These are phyloP conservation scores for Mycosphaerella sp. DNA, from an alignment of 2,329 filamentous ascomycete genomes.

Conservation along the genomic window DNA sequence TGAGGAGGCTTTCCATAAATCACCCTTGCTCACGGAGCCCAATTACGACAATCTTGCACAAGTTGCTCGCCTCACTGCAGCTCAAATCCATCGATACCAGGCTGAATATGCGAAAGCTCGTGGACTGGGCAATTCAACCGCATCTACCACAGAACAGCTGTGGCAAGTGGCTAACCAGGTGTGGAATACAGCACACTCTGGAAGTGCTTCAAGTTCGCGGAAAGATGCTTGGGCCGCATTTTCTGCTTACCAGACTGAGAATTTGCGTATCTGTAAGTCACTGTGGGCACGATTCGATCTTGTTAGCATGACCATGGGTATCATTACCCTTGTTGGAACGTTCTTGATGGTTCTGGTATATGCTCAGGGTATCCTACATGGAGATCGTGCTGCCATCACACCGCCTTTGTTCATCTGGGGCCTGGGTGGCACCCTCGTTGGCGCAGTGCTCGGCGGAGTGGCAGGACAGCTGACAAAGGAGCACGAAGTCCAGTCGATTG, in stretches of 20 bases:
- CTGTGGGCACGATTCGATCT: slow-evolving; percentile 93
- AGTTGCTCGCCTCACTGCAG: slow-evolving; percentile 70
- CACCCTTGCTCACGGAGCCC: slow-evolving; percentile 43
- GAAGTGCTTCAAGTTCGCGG: slow-evolving; percentile 15
- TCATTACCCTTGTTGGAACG: slow-evolving; percentile 62
- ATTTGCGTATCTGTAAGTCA: slow-evolving; percentile 69
- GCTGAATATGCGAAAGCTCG: slow-evolving; percentile 69
- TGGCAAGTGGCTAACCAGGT: slow-evolving; percentile 56
- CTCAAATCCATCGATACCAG: slow-evolving; percentile 87
- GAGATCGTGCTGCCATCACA: slow-evolving; percentile 50
- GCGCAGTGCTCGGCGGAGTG: slow-evolving; percentile 28
- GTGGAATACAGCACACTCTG: slow-evolving; percentile 39
- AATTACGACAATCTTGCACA: slow-evolving; percentile 66
- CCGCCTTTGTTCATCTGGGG: slow-evolving; percentile 49
- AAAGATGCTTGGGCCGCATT: slow-evolving; percentile 52
- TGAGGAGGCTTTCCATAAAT: slow-evolving; percentile 80
- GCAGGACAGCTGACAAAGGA: slow-evolving; percentile 33
- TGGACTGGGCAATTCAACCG: slow-evolving; percentile 56
- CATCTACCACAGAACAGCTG: slow-evolving; percentile 44
- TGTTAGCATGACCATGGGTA: slow-evolving; percentile 74
- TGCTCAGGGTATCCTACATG: slow-evolving; percentile 50
- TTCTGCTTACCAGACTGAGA: slow-evolving; percentile 68
- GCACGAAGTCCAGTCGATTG: slow-evolving; percentile 37
- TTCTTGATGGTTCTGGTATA: slow-evolving; percentile 68
- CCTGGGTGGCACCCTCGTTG: slow-evolving; percentile 44